Percentiles rank a stretch among this genome's conserved stretches.
Evolutionary conservation across 106 monocot genomes (phyloP).

Genomic region (Acorus calamus): DNA sequence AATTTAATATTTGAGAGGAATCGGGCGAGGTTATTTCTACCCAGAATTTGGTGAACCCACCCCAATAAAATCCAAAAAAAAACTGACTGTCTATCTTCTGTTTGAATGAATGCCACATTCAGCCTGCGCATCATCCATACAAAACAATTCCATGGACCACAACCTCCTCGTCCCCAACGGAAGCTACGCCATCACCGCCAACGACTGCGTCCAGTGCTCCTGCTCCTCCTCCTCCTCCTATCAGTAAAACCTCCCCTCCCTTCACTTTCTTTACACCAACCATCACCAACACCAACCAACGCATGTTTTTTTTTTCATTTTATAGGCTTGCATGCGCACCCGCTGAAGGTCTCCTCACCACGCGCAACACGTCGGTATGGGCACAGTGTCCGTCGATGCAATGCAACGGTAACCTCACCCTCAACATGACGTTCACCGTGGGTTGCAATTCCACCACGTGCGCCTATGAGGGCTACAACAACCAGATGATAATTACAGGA

Average conservation of each 20-base stretch:
- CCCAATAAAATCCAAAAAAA: too few relatives aligned
- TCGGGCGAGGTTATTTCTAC: too few relatives aligned
- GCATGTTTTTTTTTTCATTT: too few relatives aligned
- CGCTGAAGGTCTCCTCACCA: conserved; percentile 2
- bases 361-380: too few relatives aligned
- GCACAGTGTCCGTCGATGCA: conserved; percentile 11
- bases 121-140: conserved; percentile 18
- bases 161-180: conserved; percentile 7
- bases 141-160: not conserved
- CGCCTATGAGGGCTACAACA: conserved; percentile 35
- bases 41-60: too few relatives aligned
- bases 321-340: conserved; percentile 19
- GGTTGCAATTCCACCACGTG: conserved; percentile 22
- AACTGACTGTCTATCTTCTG: too few relatives aligned
- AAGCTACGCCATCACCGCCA: conserved; percentile 18
- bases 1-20: too few relatives aligned
- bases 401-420: conserved; percentile 12
- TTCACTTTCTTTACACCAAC: not conserved
- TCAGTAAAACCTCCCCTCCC: conserved; percentile 2
- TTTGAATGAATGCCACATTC: not conserved
- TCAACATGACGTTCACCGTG: conserved; percentile 19
- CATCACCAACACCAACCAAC: not conserved
- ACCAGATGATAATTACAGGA: not conserved
- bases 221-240: conserved; percentile 10
- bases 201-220: conserved; percentile 15